These are phyloP conservation scores for Persicaria maculosa DNA, from an alignment of 148 eudicot species.

Conservation along the genomic window DNA sequence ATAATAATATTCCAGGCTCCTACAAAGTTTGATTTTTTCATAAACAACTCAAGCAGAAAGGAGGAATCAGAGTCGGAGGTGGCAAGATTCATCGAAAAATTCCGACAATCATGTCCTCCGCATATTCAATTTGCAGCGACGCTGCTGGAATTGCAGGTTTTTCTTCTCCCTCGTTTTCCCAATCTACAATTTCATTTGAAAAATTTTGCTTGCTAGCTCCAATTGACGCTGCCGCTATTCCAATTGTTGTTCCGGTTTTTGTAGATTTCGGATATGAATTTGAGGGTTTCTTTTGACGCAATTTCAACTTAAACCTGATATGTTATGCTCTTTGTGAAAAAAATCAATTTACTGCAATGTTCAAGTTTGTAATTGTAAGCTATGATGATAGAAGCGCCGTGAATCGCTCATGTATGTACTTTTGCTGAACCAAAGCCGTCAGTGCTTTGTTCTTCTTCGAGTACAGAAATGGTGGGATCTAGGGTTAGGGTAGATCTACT, in stretches of 20 bases:
- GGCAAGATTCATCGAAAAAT: not conserved
- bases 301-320: not conserved
- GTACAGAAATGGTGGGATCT: constrained; percentile 14
- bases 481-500: constrained; percentile 34
- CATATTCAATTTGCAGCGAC: constrained; percentile 41
- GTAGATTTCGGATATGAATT: not conserved
- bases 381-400: not conserved
- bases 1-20: not conserved
- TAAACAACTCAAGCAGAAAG: not conserved
- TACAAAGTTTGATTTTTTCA: not conserved
- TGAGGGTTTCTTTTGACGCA: not conserved
- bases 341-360: not conserved
- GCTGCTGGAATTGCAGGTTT: constrained; percentile 65
- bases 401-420: too few species aligned
- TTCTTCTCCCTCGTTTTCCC: not conserved
- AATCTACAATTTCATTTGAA: not conserved
- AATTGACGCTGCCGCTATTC: not conserved
- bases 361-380: not conserved
- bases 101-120: constrained; percentile 21
- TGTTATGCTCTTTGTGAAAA: not conserved
- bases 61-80: constrained; percentile 4
- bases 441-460: not conserved
- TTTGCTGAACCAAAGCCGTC: not conserved
- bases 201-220: not conserved
- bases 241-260: not conserved